Conservation (phyloP, 768 basidiomycete species). For the Tulasnella sp. region DNA sequence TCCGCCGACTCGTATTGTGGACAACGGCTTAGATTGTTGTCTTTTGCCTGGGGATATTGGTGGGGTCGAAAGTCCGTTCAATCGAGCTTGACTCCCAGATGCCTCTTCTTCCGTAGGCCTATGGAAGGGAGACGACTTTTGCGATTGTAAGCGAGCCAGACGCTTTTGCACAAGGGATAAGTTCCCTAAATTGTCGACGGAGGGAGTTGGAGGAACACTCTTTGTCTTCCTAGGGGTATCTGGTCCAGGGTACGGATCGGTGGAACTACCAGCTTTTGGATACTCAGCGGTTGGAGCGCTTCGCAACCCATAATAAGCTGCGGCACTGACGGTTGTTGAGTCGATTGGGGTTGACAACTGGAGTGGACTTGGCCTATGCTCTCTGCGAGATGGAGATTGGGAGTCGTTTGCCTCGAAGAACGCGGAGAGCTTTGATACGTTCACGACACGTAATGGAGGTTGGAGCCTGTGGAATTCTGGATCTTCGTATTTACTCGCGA, state of each 20-base stretch:
- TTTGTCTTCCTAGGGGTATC: no score
- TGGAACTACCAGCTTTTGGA: no score
- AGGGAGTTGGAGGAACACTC: conserved; percentile 11
- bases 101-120: neutral
- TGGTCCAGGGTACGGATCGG: no score
- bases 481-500: neutral
- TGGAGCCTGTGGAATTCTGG: conserved; percentile 8
- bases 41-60: conserved; percentile 10
- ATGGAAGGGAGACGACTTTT: neutral
- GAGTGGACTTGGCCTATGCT: no score
- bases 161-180: conserved; percentile 10
- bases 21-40: neutral
- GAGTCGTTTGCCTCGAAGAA: conserved; percentile 5
- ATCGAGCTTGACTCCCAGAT: neutral
- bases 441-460: conserved; percentile 12
- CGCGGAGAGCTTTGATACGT: conserved; percentile 10
- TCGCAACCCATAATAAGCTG: no score
- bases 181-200: conserved; percentile 4
- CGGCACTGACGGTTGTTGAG: no score
- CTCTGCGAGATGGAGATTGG: no score
- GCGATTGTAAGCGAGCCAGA: conserved; percentile 9
- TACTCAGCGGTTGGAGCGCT: neutral
- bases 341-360: no score
- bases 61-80: conserved; percentile 5
- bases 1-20: neutral